Conservation (phyloP, 192 early-diverging fungal species). For the Coemansia sp. region DNA sequence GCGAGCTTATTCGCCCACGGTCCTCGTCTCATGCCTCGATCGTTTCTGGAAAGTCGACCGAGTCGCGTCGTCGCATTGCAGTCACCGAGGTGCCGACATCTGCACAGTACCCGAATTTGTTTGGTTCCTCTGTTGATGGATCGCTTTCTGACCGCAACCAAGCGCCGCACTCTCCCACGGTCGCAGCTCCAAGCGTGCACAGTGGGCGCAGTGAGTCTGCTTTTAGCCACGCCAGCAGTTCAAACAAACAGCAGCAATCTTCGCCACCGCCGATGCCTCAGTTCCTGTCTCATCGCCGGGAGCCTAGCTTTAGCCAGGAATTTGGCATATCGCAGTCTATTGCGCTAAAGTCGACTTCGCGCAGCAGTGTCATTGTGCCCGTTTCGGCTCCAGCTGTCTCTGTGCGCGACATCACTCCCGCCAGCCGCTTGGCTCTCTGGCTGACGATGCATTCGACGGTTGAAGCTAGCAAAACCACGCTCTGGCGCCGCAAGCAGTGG, state of each 20-base stretch:
- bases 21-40: slow-evolving; percentile 47
- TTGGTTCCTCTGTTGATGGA: slow-evolving; percentile 25
- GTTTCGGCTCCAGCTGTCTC: slow-evolving; percentile 13
- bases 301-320: slow-evolving; percentile 11
- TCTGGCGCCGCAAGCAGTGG: slow-evolving; percentile 53
- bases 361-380: slow-evolving; percentile 11
- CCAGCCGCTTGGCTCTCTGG: slow-evolving; percentile 49
- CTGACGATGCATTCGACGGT: slow-evolving; percentile 32
- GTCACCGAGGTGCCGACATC: slow-evolving; percentile 40
- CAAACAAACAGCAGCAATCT: slow-evolving; percentile 9
- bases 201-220: slow-evolving; percentile 37
- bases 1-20: slow-evolving; percentile 23
- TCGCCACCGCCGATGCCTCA: slow-evolving; percentile 2
- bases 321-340: slow-evolving; percentile 18
- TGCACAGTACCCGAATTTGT: slow-evolving; percentile 43
- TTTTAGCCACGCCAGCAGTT: slow-evolving; percentile 30
- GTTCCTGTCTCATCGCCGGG: neutral
- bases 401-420: slow-evolving; percentile 52
- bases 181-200: slow-evolving; percentile 13
- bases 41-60: slow-evolving; percentile 38
- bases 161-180: slow-evolving; percentile 15
- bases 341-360: slow-evolving; percentile 17
- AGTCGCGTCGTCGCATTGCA: slow-evolving; percentile 50
- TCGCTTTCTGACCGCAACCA: slow-evolving; percentile 5
- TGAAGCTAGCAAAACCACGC: slow-evolving; percentile 21